A percentile compares a stretch with the other conserved stretches of the same genome.
Conservation (phyloP, 139 green algal species). For the Picochlorum sp. region DNA sequence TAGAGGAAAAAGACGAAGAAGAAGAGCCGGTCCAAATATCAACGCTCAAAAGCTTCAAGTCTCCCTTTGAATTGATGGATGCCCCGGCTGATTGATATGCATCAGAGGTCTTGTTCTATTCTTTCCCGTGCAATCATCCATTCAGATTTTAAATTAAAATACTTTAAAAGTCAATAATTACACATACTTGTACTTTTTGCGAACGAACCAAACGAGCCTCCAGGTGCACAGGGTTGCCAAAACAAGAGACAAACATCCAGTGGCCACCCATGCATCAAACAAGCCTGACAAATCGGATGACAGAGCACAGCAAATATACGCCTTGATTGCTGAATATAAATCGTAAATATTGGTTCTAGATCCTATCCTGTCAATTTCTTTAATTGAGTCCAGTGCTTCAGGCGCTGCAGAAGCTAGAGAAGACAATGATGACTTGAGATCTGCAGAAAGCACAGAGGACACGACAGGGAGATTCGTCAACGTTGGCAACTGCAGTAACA, state of each 20-base stretch:
- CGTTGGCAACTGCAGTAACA: too few species aligned
- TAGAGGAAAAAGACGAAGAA: background rate
- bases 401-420: too few species aligned
- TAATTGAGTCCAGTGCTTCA: too few species aligned
- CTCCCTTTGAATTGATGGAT: constrained; percentile 4
- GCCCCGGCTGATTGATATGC: background rate
- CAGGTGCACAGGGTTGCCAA: constrained; percentile 9
- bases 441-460: too few species aligned
- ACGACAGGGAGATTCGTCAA: too few species aligned
- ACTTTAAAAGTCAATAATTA: background rate
- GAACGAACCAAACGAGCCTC: background rate
- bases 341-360: background rate
- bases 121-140: background rate
- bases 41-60: background rate
- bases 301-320: constrained; percentile 16
- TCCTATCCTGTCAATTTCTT: too few species aligned
- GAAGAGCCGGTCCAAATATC: background rate
- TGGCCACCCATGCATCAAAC: constrained; percentile 22
- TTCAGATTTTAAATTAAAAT: background rate
- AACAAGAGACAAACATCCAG: constrained; percentile 12
- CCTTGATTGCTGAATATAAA: background rate
- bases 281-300: background rate
- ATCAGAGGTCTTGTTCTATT: background rate
- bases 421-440: too few species aligned
- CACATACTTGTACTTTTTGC: background rate